phyloP scores from a whole-genome alignment of 2,329 filamentous ascomycete species.

The Alternaria sp. region DNA sequence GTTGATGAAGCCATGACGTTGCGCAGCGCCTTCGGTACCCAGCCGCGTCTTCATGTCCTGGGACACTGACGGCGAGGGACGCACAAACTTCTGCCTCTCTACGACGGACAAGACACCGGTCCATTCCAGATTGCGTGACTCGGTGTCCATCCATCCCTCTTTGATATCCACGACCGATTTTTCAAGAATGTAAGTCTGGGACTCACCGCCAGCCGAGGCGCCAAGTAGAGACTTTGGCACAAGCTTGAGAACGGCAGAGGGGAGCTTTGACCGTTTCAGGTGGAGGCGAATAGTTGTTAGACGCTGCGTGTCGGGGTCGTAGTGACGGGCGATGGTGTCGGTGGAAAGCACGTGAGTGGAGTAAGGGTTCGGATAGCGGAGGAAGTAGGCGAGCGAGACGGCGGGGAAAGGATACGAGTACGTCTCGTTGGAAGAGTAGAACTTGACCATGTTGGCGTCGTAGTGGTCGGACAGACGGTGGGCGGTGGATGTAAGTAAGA shows the following conservation, averaged over 20 bases:
- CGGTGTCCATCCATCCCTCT: conserved; percentile 83
- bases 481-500: neutral
- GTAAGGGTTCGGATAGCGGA: conserved; percentile 88
- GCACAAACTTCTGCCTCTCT: conserved; percentile 75
- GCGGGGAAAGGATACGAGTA: conserved; percentile 85
- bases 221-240: conserved; percentile 74
- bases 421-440: conserved; percentile 67
- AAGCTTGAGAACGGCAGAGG: conserved; percentile 76
- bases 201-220: conserved; percentile 65
- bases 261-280: conserved; percentile 81
- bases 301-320: conserved; percentile 76
- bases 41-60: conserved; percentile 40
- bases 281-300: conserved; percentile 82
- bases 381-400: conserved; percentile 87
- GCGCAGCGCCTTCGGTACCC: conserved; percentile 42
- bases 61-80: conserved; percentile 46
- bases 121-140: conserved; percentile 83
- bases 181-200: conserved; percentile 82
- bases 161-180: conserved; percentile 80
- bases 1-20: conserved; percentile 44
- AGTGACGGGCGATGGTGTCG: conserved; percentile 78
- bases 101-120: conserved; percentile 81
- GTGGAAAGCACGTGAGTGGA: conserved; percentile 82
- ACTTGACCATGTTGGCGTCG: conserved; percentile 57
- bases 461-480: neutral